Evolutionary conservation across 345 rosid species (phyloP), one percentile per base, ranked within the genome.

Genomic region (Euclidium syriacum): DNA sequence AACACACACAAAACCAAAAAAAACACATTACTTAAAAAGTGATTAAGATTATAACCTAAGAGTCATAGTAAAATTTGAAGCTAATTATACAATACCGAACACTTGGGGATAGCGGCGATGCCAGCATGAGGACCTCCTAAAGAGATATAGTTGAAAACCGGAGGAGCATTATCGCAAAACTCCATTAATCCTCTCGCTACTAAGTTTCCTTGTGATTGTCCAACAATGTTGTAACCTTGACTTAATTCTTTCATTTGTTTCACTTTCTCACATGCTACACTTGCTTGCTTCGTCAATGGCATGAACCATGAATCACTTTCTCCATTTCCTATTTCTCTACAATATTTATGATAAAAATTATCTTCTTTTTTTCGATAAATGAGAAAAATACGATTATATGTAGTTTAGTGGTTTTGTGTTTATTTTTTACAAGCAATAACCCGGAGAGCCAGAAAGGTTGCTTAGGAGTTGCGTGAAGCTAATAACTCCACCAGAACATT

Each of bases 101-200:
- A 88, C 39, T 80, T 85, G 71, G 98, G 96, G 59, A 86, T 80
- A 10, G 82, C 79, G 24, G 98, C 95, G 12, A 90, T 77, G 42
- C 98, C 98, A 62, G 96, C 95, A 77, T 91, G 92, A 64, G 98
- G 98, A 43, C 96, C 98, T 58, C 77, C 98, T 61, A 92, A 76
- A 14, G 98, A 88, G 58, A 88, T 41, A 67, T 78, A 88, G 72
- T 83, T 85, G 49, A 85, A 62, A 39, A 92, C 94, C 33, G 79
- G 87, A 58, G 96, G 96, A 55, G 81, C 86, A 56, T 79, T 82
- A 2, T 87, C 84, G 47, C 98, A 92, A 47, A 83, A 81, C 82
- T 92, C 86, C 49, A 89, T 42, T 9, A 92, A 74, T 23, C 91
- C 98, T 50, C 95, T 85, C 19, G 80, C 98, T 5, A 91, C 90